A percentile compares a stretch with the other conserved stretches of the same genome.
These are phyloP conservation scores for Fusarium tanahbumbuense DNA, from an alignment of 2,329 filamentous ascomycete genomes.

Conservation along the genomic window DNA sequence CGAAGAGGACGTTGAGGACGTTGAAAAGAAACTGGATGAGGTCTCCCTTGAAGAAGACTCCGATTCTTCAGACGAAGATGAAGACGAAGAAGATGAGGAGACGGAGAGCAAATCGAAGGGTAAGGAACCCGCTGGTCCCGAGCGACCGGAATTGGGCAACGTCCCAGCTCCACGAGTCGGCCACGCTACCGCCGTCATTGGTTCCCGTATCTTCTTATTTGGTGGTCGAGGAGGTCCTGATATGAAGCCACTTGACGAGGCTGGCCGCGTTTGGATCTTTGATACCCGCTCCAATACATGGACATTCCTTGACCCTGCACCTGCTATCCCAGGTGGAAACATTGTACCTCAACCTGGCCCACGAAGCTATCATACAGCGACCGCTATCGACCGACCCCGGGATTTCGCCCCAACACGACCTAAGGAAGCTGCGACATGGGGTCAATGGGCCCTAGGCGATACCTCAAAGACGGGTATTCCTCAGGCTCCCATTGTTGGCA, in stretches of 20 bases:
- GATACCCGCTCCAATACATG: constrained; percentile 73
- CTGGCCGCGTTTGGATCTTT: constrained; percentile 80
- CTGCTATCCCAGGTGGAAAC: constrained; percentile 55
- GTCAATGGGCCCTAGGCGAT: constrained; percentile 67
- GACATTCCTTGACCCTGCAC: constrained; percentile 71
- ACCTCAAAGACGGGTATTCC: constrained; percentile 65
- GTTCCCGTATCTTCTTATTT: constrained; percentile 80
- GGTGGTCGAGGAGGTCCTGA: constrained; percentile 79
- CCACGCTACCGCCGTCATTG: constrained; percentile 75
- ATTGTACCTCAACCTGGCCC: constrained; percentile 65
- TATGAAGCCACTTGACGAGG: constrained; percentile 78
- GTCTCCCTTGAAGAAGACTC: constrained; percentile 53
- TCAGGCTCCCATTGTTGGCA: constrained; percentile 69
- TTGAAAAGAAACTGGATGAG: constrained; percentile 56
- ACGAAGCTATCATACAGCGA: constrained; percentile 77
- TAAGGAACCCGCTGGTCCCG: constrained; percentile 51
- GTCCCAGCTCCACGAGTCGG: constrained; percentile 78
- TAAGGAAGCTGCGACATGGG: constrained; percentile 60
- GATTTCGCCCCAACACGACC: constrained; percentile 56
- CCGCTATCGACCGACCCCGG: constrained; percentile 67
- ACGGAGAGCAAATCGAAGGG: constrained; percentile 53
- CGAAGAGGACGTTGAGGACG: constrained; percentile 23
- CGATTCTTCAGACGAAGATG: constrained; percentile 30
- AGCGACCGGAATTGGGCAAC: constrained; percentile 50
- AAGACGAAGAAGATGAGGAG: not conserved